Conservation (phyloP, 1,139 yeast genomes). For the Protomyces lactucae-debilis region DNA sequence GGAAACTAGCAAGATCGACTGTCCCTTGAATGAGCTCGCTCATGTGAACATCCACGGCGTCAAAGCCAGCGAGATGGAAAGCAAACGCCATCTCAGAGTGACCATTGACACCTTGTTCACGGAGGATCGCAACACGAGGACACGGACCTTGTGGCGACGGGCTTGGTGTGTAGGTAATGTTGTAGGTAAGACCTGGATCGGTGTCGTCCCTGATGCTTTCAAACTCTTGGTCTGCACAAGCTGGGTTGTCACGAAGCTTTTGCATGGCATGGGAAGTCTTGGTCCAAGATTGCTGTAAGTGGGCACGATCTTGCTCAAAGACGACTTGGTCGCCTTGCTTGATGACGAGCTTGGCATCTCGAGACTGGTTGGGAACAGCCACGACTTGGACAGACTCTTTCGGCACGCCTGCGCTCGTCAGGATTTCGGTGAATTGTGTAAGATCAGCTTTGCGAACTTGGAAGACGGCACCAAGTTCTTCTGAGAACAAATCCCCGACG, state of each 20-base stretch:
- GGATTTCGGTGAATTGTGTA: slow-evolving; percentile 52
- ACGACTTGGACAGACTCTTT: slow-evolving; percentile 54
- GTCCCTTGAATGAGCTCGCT: slow-evolving; percentile 76
- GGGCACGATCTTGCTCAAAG: slow-evolving; percentile 56
- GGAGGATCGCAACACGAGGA: slow-evolving; percentile 91
- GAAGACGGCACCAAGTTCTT: slow-evolving; percentile 95
- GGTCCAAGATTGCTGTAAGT: slow-evolving; percentile 79
- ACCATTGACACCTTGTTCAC: slow-evolving; percentile 99
- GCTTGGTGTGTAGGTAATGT: slow-evolving; percentile 62
- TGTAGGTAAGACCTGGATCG: slow-evolving; percentile 86
- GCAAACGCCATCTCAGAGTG: slow-evolving; percentile 99
- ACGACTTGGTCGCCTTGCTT: slow-evolving; percentile 47
- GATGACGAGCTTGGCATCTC: slow-evolving; percentile 53
- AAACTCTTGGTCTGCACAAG: slow-evolving; percentile 80
- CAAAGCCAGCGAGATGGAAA: slow-evolving; percentile 92
- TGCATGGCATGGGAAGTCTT: slow-evolving; percentile 88
- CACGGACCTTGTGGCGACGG: slow-evolving; percentile 38
- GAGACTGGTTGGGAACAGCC: slow-evolving; percentile 55
- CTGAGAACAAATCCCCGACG: slow-evolving; percentile 58
- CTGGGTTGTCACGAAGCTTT: slow-evolving; percentile 89
- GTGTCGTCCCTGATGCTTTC: slow-evolving; percentile 65
- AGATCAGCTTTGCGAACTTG: slow-evolving; percentile 60
- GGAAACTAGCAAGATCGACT: slow-evolving; percentile 71
- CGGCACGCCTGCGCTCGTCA: slow-evolving; percentile 57
- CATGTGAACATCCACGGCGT: slow-evolving; percentile 93